A percentile compares a stretch with the other conserved stretches of the same genome.
Conservation (phyloP, 192 early-diverging fungal species). For the Helicostylum pulchrum region DNA sequence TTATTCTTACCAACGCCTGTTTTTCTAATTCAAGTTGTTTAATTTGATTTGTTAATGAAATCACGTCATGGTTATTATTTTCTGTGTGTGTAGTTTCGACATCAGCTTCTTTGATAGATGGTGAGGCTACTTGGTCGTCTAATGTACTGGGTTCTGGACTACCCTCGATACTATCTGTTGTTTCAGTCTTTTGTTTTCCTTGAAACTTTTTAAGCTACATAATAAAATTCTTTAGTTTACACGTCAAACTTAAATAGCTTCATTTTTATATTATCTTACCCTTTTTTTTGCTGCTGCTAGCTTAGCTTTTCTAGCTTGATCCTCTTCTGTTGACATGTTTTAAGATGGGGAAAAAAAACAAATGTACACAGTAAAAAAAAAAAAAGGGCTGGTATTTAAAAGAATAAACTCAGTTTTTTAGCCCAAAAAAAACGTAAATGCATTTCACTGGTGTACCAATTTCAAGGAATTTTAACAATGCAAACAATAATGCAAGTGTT, state of each 20-base stretch:
- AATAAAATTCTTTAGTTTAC: not conserved
- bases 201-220: constrained; percentile 25
- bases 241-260: not conserved
- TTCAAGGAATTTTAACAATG: too few species aligned
- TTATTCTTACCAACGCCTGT: not conserved
- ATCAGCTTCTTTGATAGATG: not conserved
- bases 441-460: too few species aligned
- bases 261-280: constrained; percentile 9
- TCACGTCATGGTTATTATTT: not conserved
- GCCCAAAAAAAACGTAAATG: too few species aligned
- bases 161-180: not conserved
- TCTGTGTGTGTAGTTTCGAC: not conserved
- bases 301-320: constrained; percentile 30
- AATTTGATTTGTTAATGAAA: not conserved
- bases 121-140: not conserved
- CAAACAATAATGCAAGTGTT: too few species aligned
- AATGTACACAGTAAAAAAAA: not conserved
- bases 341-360: not conserved
- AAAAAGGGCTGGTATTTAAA: not conserved
- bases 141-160: not conserved
- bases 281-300: constrained; percentile 26
- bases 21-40: not conserved
- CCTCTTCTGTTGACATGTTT: constrained; percentile 16
- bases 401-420: too few species aligned
- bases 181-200: constrained; percentile 12